Base-by-base conservation (phyloP, 2,329 filamentous ascomycete species). In the Hypoxylon rubiginosum region DNA sequence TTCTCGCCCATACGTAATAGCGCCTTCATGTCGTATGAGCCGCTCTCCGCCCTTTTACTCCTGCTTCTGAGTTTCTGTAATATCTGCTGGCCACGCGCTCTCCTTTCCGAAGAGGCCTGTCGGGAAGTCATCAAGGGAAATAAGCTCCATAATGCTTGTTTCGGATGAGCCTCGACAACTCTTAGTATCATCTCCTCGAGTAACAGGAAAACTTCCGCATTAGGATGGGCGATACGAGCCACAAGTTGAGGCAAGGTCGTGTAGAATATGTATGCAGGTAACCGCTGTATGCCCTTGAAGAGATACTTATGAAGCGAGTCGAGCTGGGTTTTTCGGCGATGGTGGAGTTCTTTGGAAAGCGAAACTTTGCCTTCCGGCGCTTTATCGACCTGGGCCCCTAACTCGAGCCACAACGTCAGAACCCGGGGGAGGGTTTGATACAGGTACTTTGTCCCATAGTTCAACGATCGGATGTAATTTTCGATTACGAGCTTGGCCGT, bases 381-480 rank as follows among this genome's bases (percentile, higher is more conserved):
- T 71, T 89, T 88, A 74, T 92, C 87, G 36, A 93, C 84, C 64
- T 92, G 89, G 39, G 91, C 90, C 5, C 93, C 95, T 67, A 99
- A 86, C 73, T 97, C 95, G 39, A 99, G 84, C 95, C 97, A 99
- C 2, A 99, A 84, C 0, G 96, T 99, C 43, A 99, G 81, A 49
- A 97, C 86, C 67, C 97, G 92, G 0, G 96, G 97, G 34, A 99
- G 83, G 0, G 94, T 97, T 78, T 98, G 94, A 74, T 97, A 97
- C 46, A 97, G 88, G 78, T 98, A 97, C 79, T 98, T 99, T 50
- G 93, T 96, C 32, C 96, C 96, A 71, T 91, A 95, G 28, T 90
- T 89, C 48, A 97, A 86, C 2, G 94, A 97, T 28, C 95, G 89
- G 48, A 97, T 84, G 74, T 97, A 97, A 76, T 97, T 97, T 74